Base-by-base conservation (phyloP, 139 green algal species). In the Tetraselmis chui region DNA sequence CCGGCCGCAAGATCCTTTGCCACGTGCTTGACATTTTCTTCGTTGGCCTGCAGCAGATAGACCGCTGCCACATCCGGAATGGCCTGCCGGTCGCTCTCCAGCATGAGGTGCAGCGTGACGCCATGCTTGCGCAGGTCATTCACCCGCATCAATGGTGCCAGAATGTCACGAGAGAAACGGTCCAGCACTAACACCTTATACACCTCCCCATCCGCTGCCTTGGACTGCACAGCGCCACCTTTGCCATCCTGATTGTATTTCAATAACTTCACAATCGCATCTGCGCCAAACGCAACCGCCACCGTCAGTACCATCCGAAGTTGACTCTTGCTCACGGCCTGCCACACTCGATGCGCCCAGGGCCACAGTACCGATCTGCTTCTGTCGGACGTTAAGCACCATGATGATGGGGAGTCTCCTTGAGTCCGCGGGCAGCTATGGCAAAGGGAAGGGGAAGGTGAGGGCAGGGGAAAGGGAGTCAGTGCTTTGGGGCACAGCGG, bases 131-230 rank as follows among this genome's bases (percentile, higher is more conserved):
- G 88, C 80, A 99, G 84, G 79, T 98, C 95, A 59, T 93, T 94
- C 26, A 99, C 89, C 2, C 89, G 90, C 28, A 99, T 83, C 32
- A 99, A 88, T 0, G 97, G 97, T 0, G 96, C 94, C 30, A 99
- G 86, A 59, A 99, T 88, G 88, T 98, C 92, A 75, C 95, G 92
- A 78, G 86, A 95, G 78, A 93, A 95, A 0, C 59, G 31, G 85
- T 99, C 97, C n/a, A 99, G 84, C 0, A 99, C 87, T 0, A 99
- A 83, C 1, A 99, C 90, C 81, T 99, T 99, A 90, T 98, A 98
- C 29, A 87, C 84, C 30, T 91, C 84, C 59, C 32, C 67, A n/a
- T 31, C 77, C 26, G 27, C 30, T 31, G 26, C 74, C 27, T 26
- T 11, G 80, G 30, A 2, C 24, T 1, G 1, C 58, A 31, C 27